Evolutionary conservation across 768 basidiomycete species (phyloP), one percentile per base, ranked within the genome.

Genomic region (Gloeostereum incarnatum): DNA sequence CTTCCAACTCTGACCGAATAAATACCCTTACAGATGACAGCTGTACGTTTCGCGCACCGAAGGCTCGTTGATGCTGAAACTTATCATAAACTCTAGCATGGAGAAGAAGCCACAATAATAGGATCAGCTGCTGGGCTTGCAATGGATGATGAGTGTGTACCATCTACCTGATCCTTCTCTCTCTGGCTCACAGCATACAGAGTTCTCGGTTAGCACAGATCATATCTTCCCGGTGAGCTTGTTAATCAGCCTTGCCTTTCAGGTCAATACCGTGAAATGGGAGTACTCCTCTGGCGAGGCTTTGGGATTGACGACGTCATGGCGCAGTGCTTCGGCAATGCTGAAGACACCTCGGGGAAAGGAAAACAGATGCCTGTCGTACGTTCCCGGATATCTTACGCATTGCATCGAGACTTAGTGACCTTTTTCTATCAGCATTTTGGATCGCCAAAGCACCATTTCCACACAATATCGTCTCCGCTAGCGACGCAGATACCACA

Each of bases 311-410:
- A 90, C 49, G 62, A 71, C n/a, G 63, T 85, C 41, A 93, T 97
- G 88, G 79, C 78, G 0, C 92, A 96, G 56, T 92, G 88, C 56
- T 89, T 96, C 50, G 86, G 89, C 22, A 93, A 87, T 47, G 62
- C 76, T 48, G 75, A 87, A 44, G 92, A 97, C 55, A 69, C 57
- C 8, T 73, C 78, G 8, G 78, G 82, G 6, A 92, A 91, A 53
- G 91, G 92, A 13, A 71, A 87, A 24, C 89, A 93, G 53, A 94
- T 96, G 91, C 91, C 91, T 9, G 86, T 93, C 43, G 87, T 89
- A 69, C 40, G 71, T 55, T 17, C 22, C 27, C 34, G 27, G 14
- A 14, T 9, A 29, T 6, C 6, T 9, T 20, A n/a, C n/a, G n/a
- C n/a, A n/a, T n/a, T n/a, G n/a, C n/a, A n/a, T n/a, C n/a, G n/a